phyloP scores from a whole-genome alignment of 1,284 basidiomycete species.

The Apiotrichum domesticum region DNA sequence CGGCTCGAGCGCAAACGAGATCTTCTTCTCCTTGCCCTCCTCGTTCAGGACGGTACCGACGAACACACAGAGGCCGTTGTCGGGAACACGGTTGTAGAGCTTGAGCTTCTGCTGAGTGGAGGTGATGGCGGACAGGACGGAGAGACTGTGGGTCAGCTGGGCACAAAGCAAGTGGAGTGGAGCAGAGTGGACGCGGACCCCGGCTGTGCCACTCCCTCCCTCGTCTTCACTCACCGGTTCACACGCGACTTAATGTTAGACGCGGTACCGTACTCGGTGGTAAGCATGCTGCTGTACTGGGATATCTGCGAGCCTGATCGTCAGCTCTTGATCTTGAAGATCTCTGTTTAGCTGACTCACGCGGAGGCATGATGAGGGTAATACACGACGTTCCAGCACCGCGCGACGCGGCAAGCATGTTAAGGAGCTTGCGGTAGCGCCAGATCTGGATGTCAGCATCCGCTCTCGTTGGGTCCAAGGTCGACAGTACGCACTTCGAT shows the following conservation, averaged over 20 bases:
- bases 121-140: conserved; percentile 95
- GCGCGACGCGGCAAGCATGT: conserved; percentile 84
- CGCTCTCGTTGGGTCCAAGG: conserved; percentile 1
- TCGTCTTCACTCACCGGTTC: conserved; percentile 56
- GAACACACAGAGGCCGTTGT: conserved; percentile 94
- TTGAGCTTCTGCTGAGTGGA: conserved; percentile 98
- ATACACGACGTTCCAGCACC: conserved; percentile 99
- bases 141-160: conserved; percentile 52
- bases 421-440: conserved; percentile 99
- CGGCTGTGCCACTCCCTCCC: too few relatives aligned
- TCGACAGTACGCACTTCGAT: conserved; percentile 31
- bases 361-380: conserved; percentile 91
- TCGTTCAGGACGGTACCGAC: conserved; percentile 97
- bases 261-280: conserved; percentile 94
- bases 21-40: conserved; percentile 98
- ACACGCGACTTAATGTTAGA: conserved; percentile 99
- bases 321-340: neutral
- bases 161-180: neutral
- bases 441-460: conserved; percentile 47
- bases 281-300: conserved; percentile 88
- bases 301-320: conserved; percentile 78
- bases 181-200: too few relatives aligned
- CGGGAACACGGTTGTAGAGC: conserved; percentile 90
- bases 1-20: conserved; percentile 94
- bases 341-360: conserved; percentile 48